Evolutionary conservation across 2,329 filamentous ascomycete genomes (phyloP), one percentile per base, ranked within the genome.

Genomic region (Nemania abortiva): DNA sequence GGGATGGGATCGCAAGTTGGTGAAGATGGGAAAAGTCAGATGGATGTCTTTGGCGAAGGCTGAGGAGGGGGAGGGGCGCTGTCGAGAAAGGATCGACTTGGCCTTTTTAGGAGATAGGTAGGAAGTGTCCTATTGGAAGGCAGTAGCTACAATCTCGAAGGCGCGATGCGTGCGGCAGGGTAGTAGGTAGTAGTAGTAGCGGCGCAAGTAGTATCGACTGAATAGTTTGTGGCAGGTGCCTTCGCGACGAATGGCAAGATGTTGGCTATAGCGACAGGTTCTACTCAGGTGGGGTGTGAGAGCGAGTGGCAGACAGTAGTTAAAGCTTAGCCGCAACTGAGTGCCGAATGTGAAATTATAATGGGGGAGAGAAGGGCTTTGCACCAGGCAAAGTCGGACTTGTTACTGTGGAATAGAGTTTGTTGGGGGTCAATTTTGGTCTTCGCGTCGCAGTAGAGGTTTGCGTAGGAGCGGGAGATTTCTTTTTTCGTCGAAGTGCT

Each of bases 21-120:
- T 27, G 39, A 57, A 37, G 53, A 6, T 34, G 37, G 52, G 22
- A 60, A 24, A 49, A 58, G 49, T 24, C n/a, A n/a, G n/a, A n/a
- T n/a, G 9, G 42, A n/a, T 13, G 37, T 65, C n/a, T 37, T 15
- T 24, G 62, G 62, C 63, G 61, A 47, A 6, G 42, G 22, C n/a
- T 13, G 50, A 49, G 37, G 52, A 53, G 49, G 49, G 24, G 49
- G 24, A 53, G 49, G 22, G 6, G 49, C 49, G 24, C 49, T 53
- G 29, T 53, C 24, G 45, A 49, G 45, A 20, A 18, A 49, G 11
- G 45, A 42, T 42, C 37, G 31, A 5, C 31, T 9, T 34, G 31
- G 31, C 31, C 31, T n/a, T n/a, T n/a, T 34, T 42, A 15, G 13
- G 37, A 42, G 37, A 15, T 42, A 7, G 37, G 37, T 42, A 42